phyloP scores from a whole-genome alignment of 148 eudicot species.

The Oxyria digyna region DNA sequence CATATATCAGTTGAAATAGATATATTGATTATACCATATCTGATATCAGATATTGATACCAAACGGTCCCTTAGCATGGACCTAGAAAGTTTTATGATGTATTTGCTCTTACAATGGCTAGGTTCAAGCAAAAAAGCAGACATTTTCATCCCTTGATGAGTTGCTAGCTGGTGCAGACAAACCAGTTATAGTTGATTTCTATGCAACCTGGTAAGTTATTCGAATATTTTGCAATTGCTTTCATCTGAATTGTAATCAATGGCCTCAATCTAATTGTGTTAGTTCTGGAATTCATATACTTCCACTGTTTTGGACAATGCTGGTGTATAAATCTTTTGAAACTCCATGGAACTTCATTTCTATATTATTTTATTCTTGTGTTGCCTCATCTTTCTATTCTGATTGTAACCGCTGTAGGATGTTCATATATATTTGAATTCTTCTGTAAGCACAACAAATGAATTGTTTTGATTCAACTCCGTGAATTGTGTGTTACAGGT shows the following conservation, averaged over 20 bases:
- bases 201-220: conserved; percentile 73
- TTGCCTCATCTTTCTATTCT: too few species aligned
- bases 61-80: not conserved
- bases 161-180: conserved; percentile 55
- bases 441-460: too few species aligned
- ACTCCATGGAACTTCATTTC: not conserved
- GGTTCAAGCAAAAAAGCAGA: conserved; percentile 74
- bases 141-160: conserved; percentile 64
- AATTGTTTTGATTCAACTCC: not conserved
- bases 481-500: conserved; percentile 33
- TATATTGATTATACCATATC: too few species aligned
- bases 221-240: conserved; percentile 12
- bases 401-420: too few species aligned
- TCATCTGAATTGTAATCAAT: not conserved
- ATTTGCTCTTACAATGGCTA: conserved; percentile 11
- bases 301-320: not conserved
- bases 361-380: too few species aligned
- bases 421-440: too few species aligned
- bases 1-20: too few species aligned
- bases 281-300: not conserved
- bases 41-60: too few species aligned
- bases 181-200: conserved; percentile 86
- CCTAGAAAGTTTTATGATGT: not conserved
- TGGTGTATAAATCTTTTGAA: not conserved
- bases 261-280: not conserved